A percentile compares a stretch with the other conserved stretches of the same genome.
Conservation (phyloP, 2,329 filamentous ascomycete species). For the Calycina herbarum region DNA sequence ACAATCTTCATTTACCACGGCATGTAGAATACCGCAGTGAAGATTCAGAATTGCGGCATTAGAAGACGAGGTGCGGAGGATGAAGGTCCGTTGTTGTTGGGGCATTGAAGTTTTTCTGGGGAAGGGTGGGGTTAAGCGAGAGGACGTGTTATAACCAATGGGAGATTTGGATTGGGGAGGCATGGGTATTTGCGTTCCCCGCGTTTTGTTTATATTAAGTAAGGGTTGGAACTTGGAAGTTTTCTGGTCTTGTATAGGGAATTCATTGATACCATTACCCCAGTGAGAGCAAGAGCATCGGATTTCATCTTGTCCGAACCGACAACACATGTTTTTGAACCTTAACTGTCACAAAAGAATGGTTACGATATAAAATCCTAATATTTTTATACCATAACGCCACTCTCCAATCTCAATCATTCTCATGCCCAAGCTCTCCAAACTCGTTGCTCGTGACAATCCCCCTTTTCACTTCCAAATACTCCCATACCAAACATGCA, state of each 20-base stretch:
- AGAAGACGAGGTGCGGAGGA: constrained; percentile 5
- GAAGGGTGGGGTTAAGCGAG: background rate
- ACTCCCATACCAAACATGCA: too few relatives aligned
- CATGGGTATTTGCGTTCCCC: background rate
- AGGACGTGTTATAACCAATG: background rate
- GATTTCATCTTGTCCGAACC: too few relatives aligned
- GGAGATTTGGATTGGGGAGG: background rate
- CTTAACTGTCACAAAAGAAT: too few relatives aligned
- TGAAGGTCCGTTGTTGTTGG: constrained; percentile 9
- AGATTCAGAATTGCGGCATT: constrained; percentile 8
- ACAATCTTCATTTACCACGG: constrained; percentile 5
- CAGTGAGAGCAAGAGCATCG: too few relatives aligned
- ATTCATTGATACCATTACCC: background rate
- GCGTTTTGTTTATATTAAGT: background rate
- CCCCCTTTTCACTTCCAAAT: too few relatives aligned
- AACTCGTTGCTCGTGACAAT: too few relatives aligned
- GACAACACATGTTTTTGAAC: too few relatives aligned
- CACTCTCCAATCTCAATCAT: too few relatives aligned
- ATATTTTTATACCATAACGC: too few relatives aligned
- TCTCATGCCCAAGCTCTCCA: too few relatives aligned
- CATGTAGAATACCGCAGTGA: constrained; percentile 8
- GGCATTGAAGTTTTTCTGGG: constrained; percentile 4
- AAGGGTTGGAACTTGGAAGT: background rate
- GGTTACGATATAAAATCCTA: too few relatives aligned
- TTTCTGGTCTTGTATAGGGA: background rate